Base-by-base conservation (phyloP, 345 rosid species). In the Boechera retrofracta region DNA sequence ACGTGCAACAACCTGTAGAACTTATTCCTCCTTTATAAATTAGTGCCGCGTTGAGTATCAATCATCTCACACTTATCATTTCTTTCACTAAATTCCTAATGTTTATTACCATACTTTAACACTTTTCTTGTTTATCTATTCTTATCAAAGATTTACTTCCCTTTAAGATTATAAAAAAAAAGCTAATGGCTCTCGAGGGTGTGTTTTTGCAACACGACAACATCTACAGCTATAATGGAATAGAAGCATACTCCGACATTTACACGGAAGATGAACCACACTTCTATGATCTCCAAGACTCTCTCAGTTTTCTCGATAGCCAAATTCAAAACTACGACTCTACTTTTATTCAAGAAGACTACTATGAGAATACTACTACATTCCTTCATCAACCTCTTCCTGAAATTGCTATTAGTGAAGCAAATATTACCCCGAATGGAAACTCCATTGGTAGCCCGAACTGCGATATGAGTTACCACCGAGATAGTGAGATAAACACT, bases 181-280 rank as follows among this genome's bases (percentile, higher is more conserved):
- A 0, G 38, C 63, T 16, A 24, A 93, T 93, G 97, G 93, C 98
- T 64, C 84, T 93, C 0, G 97, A 93, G 57, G 91, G 91, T 3
- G 86, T 82, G 26, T 77, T 85, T 16, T 89, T 78, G 47, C 90
- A 80, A 48, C 91, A 85, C 72, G 91, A 86, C 39, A 64, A 56
- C 29, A 58, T 81, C 42, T 82, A 85, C 71, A 77, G 72, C 42
- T 84, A 83, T 72, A 56, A 35, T 48, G 78, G 59, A 70, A 83
- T 69, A 64, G 97, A 87, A 72, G 18, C 60, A 3, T 82, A 87
- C 54, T 83, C 77, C 82, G 72, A 61, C 81, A 61, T 85, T 77
- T 69, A 85, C 9, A 85, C 55, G 28, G 80, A 69, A 54, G 54
- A 59, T 15, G 76, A 77, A 51, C 35, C 10, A 68, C 54, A 35